Evolutionary conservation across 345 rosid genomes (phyloP), one percentile per base, ranked within the genome.

Genomic region (Bretschneidera sinensis): DNA sequence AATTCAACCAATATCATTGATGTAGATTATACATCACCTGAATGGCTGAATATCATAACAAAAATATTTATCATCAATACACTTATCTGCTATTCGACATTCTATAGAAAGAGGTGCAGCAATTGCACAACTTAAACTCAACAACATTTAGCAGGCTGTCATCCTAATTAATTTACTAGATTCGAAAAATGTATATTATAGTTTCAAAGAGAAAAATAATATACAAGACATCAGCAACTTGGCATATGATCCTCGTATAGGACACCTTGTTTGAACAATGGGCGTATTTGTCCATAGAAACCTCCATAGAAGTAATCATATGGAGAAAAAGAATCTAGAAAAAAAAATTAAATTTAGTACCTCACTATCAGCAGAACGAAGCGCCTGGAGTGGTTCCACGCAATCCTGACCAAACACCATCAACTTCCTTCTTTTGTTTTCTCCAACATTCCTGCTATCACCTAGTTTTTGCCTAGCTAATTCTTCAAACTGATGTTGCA

Each of bases 371-470:
- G 76, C 81, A 66, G 56, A 77, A 52, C 89, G 87, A 56, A 90
- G 95, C 25, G 97, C 96, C 83, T 86, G 80, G 49, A 94, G 95
- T n/a, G 99, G 99, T 76, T 94, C 99, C 33, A 90, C 62, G 62
- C 87, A 82, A 72, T 85, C 85, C 76, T 86, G 97, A 72, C 91
- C 87, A 60, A 90, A 83, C 65, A 94, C 85, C 52, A 86, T 77
- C 71, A 88, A 63, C 67, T 85, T 88, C 61, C 86, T 79, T 72
- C 70, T 74, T 69, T 82, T 77, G 33, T 70, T 74, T 52, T 74
- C 79, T 57, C 73, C 74, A 15, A 66, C 66, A 69, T 11, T 74
- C 50, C 9, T 60, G 56, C 52, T 54, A 17, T 61, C 66, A 22
- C 49, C 69, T 35, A 61, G 61, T 55, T 80, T 81, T 69, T 79